Conservation (phyloP, 306 rosid species). For the Quercus parvula region DNA sequence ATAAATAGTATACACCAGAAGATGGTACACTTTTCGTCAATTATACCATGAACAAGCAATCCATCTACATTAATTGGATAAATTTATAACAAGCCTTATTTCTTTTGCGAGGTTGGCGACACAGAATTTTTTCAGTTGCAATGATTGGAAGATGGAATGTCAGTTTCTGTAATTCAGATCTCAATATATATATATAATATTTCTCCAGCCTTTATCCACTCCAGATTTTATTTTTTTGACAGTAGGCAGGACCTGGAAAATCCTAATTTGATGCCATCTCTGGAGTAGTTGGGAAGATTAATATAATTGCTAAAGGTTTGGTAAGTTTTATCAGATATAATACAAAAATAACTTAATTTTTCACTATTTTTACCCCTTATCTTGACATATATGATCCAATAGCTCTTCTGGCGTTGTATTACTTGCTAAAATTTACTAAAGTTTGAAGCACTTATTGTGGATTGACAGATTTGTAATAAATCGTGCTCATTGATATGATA, state of each 20-base stretch:
- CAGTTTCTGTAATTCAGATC: slow-evolving; percentile 28
- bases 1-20: background rate
- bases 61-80: background rate
- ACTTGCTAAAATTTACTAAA: background rate
- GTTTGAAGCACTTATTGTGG: background rate
- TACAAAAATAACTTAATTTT: background rate
- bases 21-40: background rate
- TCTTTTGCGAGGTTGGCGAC: background rate
- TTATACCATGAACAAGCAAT: background rate
- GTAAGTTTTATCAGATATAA: slow-evolving; percentile 37
- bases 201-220: slow-evolving; percentile 22
- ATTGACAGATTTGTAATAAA: background rate
- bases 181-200: background rate
- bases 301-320: slow-evolving; percentile 89
- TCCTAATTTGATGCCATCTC: slow-evolving; percentile 71
- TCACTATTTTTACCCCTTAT: background rate
- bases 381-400: background rate
- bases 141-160: slow-evolving; percentile 92
- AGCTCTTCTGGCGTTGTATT: background rate
- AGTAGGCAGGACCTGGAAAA: slow-evolving; percentile 90
- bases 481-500: background rate
- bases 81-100: background rate
- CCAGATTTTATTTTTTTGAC: slow-evolving; percentile 29
- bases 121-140: slow-evolving; percentile 32
- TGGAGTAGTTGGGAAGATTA: slow-evolving; percentile 70